These are phyloP conservation scores for Begonia loranthoides DNA, from an alignment of 306 rosid species.

Conservation along the genomic window DNA sequence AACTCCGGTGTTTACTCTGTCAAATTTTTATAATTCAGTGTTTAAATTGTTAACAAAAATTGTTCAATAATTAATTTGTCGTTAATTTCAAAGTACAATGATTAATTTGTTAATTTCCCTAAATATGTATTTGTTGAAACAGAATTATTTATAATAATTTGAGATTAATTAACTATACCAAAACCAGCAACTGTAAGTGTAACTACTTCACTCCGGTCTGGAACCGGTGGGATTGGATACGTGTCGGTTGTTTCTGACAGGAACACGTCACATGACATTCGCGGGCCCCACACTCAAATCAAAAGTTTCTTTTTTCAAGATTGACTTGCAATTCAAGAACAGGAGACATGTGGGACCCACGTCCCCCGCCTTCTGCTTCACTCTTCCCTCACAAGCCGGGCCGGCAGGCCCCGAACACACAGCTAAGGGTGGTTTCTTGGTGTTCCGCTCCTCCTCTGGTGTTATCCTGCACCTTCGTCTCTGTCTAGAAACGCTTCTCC, in stretches of 20 bases:
- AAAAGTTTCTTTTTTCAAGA: constrained; percentile 9
- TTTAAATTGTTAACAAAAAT: no score
- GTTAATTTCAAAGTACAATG: no score
- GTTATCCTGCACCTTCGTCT: not conserved
- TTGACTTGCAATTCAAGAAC: constrained; percentile 19
- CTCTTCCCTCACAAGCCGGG: constrained; percentile 59
- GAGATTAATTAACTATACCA: constrained; percentile 8
- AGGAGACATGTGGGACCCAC: constrained; percentile 22
- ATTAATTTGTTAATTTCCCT: no score
- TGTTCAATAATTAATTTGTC: no score
- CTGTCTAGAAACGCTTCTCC: no score
- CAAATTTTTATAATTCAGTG: no score
- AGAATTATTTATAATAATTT: no score
- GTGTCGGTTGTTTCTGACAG: not conserved
- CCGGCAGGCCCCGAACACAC: not conserved
- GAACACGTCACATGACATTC: constrained; percentile 24
- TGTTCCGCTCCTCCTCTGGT: no score
- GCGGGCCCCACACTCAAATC: constrained; percentile 15
- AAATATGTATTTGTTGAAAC: no score
- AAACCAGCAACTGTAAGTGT: constrained; percentile 5
- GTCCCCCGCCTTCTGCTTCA: constrained; percentile 68
- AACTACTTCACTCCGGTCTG: constrained; percentile 16
- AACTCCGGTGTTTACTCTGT: no score
- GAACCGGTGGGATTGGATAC: not conserved
- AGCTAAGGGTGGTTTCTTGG: no score